Conservation (phyloP, 139 green algal species). For the Auxenochlorella pyrenoidosa region DNA sequence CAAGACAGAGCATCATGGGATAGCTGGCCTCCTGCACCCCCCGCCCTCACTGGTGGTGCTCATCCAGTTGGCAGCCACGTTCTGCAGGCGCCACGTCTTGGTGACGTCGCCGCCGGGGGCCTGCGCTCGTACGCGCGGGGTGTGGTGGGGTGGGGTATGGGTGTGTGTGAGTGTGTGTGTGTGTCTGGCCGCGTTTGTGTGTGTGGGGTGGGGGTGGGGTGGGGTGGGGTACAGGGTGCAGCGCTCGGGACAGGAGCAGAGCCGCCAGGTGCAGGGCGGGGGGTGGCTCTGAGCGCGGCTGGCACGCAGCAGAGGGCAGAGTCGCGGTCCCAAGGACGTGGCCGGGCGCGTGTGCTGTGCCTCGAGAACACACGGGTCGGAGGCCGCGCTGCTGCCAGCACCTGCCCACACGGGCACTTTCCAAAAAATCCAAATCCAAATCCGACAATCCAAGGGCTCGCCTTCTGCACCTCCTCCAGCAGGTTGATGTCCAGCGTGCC, state of each 20-base stretch:
- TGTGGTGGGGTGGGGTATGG: background rate
- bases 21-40: background rate
- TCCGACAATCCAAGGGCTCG: too few relatives aligned
- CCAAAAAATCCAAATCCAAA: too few relatives aligned
- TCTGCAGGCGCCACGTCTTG: constrained; percentile 47
- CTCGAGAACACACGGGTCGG: too few relatives aligned
- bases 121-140: background rate
- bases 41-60: background rate
- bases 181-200: too few relatives aligned
- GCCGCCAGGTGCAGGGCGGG: too few relatives aligned
- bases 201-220: too few relatives aligned
- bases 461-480: constrained; percentile 30
- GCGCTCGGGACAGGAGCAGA: background rate
- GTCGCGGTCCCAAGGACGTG: too few relatives aligned
- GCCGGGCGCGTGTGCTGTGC: too few relatives aligned
- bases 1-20: too few relatives aligned
- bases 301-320: background rate
- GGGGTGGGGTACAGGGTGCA: background rate
- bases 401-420: too few relatives aligned
- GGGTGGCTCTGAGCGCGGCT: too few relatives aligned
- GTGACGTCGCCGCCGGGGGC: constrained; percentile 44
- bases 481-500: constrained; percentile 53
- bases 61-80: constrained; percentile 25
- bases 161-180: too few relatives aligned
- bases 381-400: background rate